Base-by-base conservation (phyloP, 768 basidiomycete genomes). In the Kwoniella europaea region DNA sequence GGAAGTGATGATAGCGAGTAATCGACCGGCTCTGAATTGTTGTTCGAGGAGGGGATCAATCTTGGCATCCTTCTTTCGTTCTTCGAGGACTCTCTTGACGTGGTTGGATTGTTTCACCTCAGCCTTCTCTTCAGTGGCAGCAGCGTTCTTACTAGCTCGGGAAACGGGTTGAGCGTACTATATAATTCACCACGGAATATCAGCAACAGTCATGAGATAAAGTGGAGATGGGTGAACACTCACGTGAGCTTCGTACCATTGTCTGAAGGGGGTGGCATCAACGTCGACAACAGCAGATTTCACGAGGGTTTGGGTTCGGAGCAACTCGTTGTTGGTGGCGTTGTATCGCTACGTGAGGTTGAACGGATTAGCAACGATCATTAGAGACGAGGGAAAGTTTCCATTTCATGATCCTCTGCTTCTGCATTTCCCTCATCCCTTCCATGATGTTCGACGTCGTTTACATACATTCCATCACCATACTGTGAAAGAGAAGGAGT, bases 201-300 rank as follows among this genome's bases (percentile, higher is more conserved):
- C 35, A 35, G 35, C 7, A 35, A 35, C 35, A 7, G 35, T 35
- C 35, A 7, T 35, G 13, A 1, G 29, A 44, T 29, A 58, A 63
- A 60, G 54, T 27, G 16, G 24, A n/a, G 16, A 12, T 15, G 0
- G 3, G 35, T 35, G 35, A 35, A 6, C 35, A 90, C 94, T 79
- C 85, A 95, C 94, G 86, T 98, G 95, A 52, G 93, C 87, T 87
- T 99, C 97, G 84, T 98, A 99, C 95, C 95, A 98, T 87, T 98
- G 95, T 77, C 95, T 90, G 92, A 98, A 99, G 73, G 97, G 97
- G 42, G 96, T 90, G 74, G 97, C 96, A 87, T 99, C 97, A 82
- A 99, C 85, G 85, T 98, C 95, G 85, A 99, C 92, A 86, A 99
- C 91, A 76, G 92, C 92, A 72, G 91, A 88, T 88, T 96, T 98